phyloP scores from a whole-genome alignment of 2,329 filamentous ascomycete species.

The Colletotrichum ledebouriae region DNA sequence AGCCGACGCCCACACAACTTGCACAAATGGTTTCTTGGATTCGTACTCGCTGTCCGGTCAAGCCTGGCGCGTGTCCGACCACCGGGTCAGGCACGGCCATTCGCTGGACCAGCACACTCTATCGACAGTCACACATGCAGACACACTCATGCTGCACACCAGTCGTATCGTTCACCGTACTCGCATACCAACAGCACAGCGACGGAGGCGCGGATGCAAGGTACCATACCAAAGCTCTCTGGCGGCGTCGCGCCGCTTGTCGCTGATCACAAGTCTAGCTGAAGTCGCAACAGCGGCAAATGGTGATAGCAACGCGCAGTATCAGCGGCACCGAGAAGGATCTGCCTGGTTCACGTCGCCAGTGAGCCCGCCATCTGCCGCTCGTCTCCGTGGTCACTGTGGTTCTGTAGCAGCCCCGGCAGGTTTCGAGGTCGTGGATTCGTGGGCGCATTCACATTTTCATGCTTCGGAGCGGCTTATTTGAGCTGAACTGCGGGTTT shows the following conservation, averaged over 20 bases:
- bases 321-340: conserved; percentile 27
- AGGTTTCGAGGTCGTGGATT: conserved; percentile 26
- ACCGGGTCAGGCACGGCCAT: conserved; percentile 32
- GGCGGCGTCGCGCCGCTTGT: conserved; percentile 27
- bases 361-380: conserved; percentile 33
- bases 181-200: conserved; percentile 18
- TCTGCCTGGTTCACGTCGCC: conserved; percentile 18
- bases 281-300: conserved; percentile 37
- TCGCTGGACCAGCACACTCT: conserved; percentile 34
- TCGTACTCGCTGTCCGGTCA: conserved; percentile 35
- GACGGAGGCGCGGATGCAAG: conserved; percentile 38
- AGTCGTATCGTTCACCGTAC: conserved; percentile 41
- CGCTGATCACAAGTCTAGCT: conserved; percentile 28
- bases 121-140: conserved; percentile 41
- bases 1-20: conserved; percentile 41
- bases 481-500: conserved; percentile 15
- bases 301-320: conserved; percentile 16
- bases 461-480: conserved; percentile 33
- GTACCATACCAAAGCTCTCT: conserved; percentile 31
- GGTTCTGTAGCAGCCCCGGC: conserved; percentile 7
- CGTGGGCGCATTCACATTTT: conserved; percentile 32
- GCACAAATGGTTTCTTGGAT: conserved; percentile 41
- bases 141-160: conserved; percentile 37
- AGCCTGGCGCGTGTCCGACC: conserved; percentile 38
- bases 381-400: conserved; percentile 30